Base-by-base conservation (phyloP, 2,329 filamentous ascomycete genomes). In the Pseudogymnoascus sp. region DNA sequence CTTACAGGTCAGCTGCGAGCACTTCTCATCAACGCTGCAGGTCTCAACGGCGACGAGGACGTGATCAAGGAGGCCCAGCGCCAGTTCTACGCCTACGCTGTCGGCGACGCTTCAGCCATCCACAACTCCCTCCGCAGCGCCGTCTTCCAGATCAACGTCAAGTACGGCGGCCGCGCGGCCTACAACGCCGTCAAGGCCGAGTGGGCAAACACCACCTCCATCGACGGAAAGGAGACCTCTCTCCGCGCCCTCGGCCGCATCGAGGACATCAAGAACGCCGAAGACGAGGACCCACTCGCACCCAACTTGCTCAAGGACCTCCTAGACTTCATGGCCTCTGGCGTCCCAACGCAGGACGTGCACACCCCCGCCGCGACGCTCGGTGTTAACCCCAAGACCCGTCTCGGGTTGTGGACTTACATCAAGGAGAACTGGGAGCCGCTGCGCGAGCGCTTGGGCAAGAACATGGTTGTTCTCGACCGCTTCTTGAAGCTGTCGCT, bases 191-290 rank as follows among this genome's bases (percentile, higher is more conserved):
- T 99, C 62, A 91, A 93, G 79, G 85, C 91, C 62, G 93, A 97
- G 74, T 97, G 91, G 82, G 82, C 86, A 67, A 87, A 81, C 60
- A 95, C 91, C 11, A 88, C 89, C 61, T 91, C 92, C 6, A 87
- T 97, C 38, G 95, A 97, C 71, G 93, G 92, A 70, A 96, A 93
- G 76, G 92, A 96, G 69, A 89, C 96, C 67, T 89, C 86, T 68
- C 83, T 97, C 2, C 80, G 84, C 38, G 85, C 89, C 3, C 82
- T 99, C 50, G 91, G 92, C 36, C 85, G 87, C 40, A 86, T 89
- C 18, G 87, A 88, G 69, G 85, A 91, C 63, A 56, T 56, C 25
- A 56, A 56, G 46, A 56, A 3, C 46, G 46, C 46, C 4, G 46
- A 56, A n/a, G 46, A 56, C 8, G 46, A 31, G n/a, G 46, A 56